A percentile compares a stretch with the other conserved stretches of the same genome.
phyloP scores from a whole-genome alignment of 2,329 filamentous ascomycete genomes.

The Cercospora brassicicola region DNA sequence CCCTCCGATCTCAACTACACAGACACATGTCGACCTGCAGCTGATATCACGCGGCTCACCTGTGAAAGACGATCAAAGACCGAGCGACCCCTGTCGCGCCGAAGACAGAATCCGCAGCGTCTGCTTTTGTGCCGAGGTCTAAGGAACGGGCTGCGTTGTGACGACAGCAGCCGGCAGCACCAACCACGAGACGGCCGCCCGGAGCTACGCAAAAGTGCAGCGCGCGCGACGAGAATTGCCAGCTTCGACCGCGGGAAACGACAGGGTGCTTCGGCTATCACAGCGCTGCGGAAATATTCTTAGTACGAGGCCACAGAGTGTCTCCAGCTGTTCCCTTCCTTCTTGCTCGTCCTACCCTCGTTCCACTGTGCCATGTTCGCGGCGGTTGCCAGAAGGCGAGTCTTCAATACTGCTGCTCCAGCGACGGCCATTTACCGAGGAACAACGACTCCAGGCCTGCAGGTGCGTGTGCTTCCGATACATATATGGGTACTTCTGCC shows the following conservation, averaged over 20 bases:
- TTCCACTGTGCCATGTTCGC: slow-evolving; percentile 30
- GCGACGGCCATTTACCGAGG: slow-evolving; percentile 27
- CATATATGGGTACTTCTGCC: slow-evolving; percentile 2
- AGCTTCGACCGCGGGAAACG: slow-evolving; percentile 16
- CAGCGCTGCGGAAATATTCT: slow-evolving; percentile 7
- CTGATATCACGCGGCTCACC: background rate
- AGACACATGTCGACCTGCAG: background rate
- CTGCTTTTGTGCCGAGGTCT: slow-evolving; percentile 3
- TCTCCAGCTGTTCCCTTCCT: slow-evolving; percentile 7
- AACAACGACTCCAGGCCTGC: slow-evolving; percentile 23
- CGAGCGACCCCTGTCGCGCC: background rate
- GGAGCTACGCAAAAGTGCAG: slow-evolving; percentile 4
- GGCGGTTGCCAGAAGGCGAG: slow-evolving; percentile 29
- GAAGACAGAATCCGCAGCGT: slow-evolving; percentile 1
- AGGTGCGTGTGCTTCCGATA: slow-evolving; percentile 7
- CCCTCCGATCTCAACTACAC: background rate
- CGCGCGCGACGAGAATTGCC: slow-evolving; percentile 3
- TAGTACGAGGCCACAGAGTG: background rate
- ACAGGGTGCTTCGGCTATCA: slow-evolving; percentile 16
- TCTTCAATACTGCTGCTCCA: slow-evolving; percentile 25
- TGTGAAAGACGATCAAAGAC: background rate
- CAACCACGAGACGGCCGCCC: background rate
- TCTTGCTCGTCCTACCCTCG: background rate
- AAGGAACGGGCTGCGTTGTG: background rate
- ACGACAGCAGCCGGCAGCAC: background rate